Conservation (phyloP, 352 stramenopile species). For the Phytophthora litchii region DNA sequence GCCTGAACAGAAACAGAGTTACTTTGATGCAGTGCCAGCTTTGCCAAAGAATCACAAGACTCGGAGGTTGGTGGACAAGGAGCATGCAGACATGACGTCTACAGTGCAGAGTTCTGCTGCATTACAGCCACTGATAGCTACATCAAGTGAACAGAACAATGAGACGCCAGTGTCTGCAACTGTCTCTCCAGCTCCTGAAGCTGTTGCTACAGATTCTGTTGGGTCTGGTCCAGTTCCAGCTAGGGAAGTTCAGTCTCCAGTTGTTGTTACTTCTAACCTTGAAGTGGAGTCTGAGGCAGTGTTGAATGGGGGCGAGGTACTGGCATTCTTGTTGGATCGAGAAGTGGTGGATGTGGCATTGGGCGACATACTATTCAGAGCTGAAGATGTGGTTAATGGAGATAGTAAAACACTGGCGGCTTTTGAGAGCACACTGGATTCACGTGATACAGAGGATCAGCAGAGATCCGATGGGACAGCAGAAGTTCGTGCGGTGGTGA, state of each 20-base stretch:
- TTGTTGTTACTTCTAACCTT: not conserved
- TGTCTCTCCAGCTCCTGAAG: slow-evolving; percentile 4
- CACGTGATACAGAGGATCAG: slow-evolving; percentile 14
- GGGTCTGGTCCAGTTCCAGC: not conserved
- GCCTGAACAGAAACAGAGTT: slow-evolving; percentile 8
- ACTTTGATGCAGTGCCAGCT: slow-evolving; percentile 8
- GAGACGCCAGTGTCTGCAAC: slow-evolving; percentile 1
- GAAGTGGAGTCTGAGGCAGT: not conserved
- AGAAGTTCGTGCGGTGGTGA: slow-evolving; percentile 23
- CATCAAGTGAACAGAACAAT: not conserved
- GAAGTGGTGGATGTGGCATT: slow-evolving; percentile 27
- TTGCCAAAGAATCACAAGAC: not conserved
- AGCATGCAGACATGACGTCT: not conserved
- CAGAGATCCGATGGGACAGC: slow-evolving; percentile 26
- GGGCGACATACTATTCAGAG: slow-evolving; percentile 12
- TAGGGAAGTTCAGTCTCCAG: not conserved
- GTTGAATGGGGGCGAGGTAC: not conserved
- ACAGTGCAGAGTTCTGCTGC: not conserved
- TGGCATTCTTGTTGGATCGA: slow-evolving; percentile 30
- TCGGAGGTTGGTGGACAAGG: not conserved
- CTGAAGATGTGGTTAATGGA: slow-evolving; percentile 7
- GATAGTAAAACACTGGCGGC: not conserved
- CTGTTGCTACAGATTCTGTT: slow-evolving; percentile 3
- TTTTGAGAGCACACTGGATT: slow-evolving; percentile 31
- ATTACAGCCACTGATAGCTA: not conserved